Base-by-base conservation (phyloP, 202 grass and related monocot genomes). In the Musa balbisiana region DNA sequence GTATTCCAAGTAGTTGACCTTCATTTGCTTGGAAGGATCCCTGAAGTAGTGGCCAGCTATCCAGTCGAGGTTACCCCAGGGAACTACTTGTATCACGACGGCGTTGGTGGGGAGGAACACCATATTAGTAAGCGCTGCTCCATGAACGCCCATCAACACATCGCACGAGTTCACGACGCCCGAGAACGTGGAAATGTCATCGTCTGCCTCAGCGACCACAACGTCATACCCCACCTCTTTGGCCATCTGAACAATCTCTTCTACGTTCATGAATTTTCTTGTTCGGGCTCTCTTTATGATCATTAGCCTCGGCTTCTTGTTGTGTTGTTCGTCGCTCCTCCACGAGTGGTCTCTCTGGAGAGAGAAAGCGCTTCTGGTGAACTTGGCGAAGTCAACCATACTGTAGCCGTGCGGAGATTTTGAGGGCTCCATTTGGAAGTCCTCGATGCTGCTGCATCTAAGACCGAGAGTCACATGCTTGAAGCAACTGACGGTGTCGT, bases 1-100 rank as follows among this genome's bases (percentile, higher is more conserved):
- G 77, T 91, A 96, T 51, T 91, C 88, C 29, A 89, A 79, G 53
- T 91, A 96, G 2, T 78, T 82, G 56, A 91, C 43, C 27, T 76
- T 83, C 89, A 96, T 96, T 0, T 29, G 80, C 10, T 74, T 63
- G 26, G 66, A 71, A 0, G 92, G 92, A 17, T 85, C 72, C 1
- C 84, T 84, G 14, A 80, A 87, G 69, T 83, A 82, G 10, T 78
- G 67, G 67, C 80, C 76, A 52, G 78, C 76, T 1, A 80, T 24
- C 78, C 79, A 83, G 64, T 70, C 85, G 75, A 91, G 72, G 0
- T 49, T 69, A 0, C 92, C 91, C 83, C 80, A 96, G 0, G 91
- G 91, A 8, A 89, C 51, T 33, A 96, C 81, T 80, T 96, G 92
- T 64, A 96, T 76, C 0, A 85, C 0, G 1, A 84, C 87, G 16